Base-by-base conservation (phyloP, 208 protist genomes). In the Leptomonas seymouri region DNA sequence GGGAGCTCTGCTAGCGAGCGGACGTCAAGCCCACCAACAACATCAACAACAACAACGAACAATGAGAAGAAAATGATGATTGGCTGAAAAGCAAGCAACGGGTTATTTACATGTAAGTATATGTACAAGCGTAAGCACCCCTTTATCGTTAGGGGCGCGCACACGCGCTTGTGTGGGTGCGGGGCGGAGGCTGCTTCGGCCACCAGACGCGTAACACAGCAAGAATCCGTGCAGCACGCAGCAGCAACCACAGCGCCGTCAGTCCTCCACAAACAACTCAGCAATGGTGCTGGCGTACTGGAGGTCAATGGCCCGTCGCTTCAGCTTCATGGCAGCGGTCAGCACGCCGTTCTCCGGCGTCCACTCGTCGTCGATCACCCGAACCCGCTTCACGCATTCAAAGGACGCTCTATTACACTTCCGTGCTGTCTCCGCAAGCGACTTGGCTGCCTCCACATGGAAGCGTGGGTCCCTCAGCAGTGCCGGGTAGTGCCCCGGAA, bases 271-370 rank as follows among this genome's bases (percentile, higher is more conserved):
- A 61, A 96, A 97, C 14, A 96, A 59, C 25, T 84, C 59, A 16
- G 57, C 48, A 58, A 97, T 97, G 6, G 74, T 57, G 14, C 78
- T 57, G n/a, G 72, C 81, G 75, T 96, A 96, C 18, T 74, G 50
- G 21, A 63, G 67, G 14, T 90, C 81, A 61, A 97, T 91, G 4
- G 76, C 63, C 41, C 72, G 69, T 21, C 90, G 81, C 70, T 91
- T 89, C 44, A 97, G 68, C 76, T 96, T 95, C 74, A 89, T 74
- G 15, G 92, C 82, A 5, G 92, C 89, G 8, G 92, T 95, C 23
- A 94, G 53, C 1, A 91, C 54, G 27, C 79, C 81, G 69, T 94
- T 97, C 69, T 97, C 87, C 2, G 87, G 82, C 1, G 89, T 94
- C 91, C 91, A 97, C 57, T 93, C 84, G 28, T 94, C 89, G 20